Evolutionary conservation across 2,329 filamentous ascomycete species (phyloP), one percentile per base, ranked within the genome.

Genomic region (Exserohilum rostratum): DNA sequence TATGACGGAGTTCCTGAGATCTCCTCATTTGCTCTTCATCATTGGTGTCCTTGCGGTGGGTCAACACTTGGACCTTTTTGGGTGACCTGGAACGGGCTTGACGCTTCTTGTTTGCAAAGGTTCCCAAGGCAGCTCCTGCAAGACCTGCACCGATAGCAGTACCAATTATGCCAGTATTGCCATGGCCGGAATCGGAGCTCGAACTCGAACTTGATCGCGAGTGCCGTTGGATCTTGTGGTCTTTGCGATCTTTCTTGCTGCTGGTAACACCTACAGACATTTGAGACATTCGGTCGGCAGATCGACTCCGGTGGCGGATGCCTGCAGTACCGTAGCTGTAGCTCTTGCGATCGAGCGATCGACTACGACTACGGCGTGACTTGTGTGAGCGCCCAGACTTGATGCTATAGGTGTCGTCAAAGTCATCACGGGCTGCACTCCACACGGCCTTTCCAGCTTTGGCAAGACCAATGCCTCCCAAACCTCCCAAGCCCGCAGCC

Each of bases 331-430:
- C 76, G 5, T 78, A 82, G 12, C 76, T 79, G 40, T 76, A 74
- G 58, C 77, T 78, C 61, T 72, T 77, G n/a, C 73, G 68, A 40
- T 77, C 72, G 15, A 65, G 56, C 44, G 76, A 78, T 60, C 56
- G 69, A 35, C 76, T 78, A 18, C 74, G 70, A 40, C 73, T 71
- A 13, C 69, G 70, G 55, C 58, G 57, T 13, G 66, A 69, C 10
- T 62, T 58, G 38, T 63, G 59, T 1, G 72, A 72, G 46, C 74
- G 79, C 15, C 84, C 83, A 50, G 83, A 82, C 51, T 82, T 83
- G 61, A 85, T 77, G 61, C 81, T 86, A 58, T 87, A 85, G 0
- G 82, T 84, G 62, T 87, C 85, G 58, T 86, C 82, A 57, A 85
- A 86, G 46, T 85, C 82, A 53, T 83, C 76, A 33, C 69, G 74